A percentile compares a stretch with the other conserved stretches of the same genome.
Evolutionary conservation across 768 basidiomycete species (phyloP).

Genomic region (Tylopilus felleus): DNA sequence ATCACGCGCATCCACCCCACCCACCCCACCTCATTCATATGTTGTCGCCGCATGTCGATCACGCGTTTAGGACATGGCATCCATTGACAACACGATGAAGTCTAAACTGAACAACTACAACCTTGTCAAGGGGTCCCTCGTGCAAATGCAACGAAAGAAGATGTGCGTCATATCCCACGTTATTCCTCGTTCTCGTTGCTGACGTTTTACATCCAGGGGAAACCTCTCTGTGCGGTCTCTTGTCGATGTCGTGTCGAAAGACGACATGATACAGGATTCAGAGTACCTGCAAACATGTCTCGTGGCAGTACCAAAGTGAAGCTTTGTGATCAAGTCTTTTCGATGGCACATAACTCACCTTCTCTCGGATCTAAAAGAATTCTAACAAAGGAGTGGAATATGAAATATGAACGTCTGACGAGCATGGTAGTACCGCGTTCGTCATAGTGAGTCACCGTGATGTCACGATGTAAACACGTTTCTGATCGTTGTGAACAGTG

Average conservation of each 20-base stretch:
- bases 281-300: slow-evolving; percentile 92
- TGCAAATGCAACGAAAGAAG: slow-evolving; percentile 92
- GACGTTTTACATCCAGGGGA: slow-evolving; percentile 51
- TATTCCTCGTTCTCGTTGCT: slow-evolving; percentile 4
- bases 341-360: slow-evolving; percentile 15
- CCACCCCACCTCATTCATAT: slow-evolving; percentile 19
- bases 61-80: slow-evolving; percentile 71
- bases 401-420: slow-evolving; percentile 83
- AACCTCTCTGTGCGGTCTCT: slow-evolving; percentile 92
- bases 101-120: slow-evolving; percentile 89
- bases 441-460: slow-evolving; percentile 56
- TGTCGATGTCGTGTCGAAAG: slow-evolving; percentile 76
- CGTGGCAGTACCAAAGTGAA: slow-evolving; percentile 91
- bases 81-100: slow-evolving; percentile 94
- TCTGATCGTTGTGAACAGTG: slow-evolving; percentile 40
- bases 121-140: slow-evolving; percentile 86
- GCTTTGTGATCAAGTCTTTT: slow-evolving; percentile 21
- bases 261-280: slow-evolving; percentile 81
- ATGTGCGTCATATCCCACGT: slow-evolving; percentile 48
- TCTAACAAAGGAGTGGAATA: slow-evolving; percentile 82
- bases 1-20: slow-evolving; percentile 14
- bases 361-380: slow-evolving; percentile 45
- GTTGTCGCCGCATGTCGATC: slow-evolving; percentile 20
- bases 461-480: slow-evolving; percentile 14
- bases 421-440: slow-evolving; percentile 93